Evolutionary conservation across 2,329 filamentous ascomycete genomes (phyloP).

Genomic region (Phialocephala sp.): DNA sequence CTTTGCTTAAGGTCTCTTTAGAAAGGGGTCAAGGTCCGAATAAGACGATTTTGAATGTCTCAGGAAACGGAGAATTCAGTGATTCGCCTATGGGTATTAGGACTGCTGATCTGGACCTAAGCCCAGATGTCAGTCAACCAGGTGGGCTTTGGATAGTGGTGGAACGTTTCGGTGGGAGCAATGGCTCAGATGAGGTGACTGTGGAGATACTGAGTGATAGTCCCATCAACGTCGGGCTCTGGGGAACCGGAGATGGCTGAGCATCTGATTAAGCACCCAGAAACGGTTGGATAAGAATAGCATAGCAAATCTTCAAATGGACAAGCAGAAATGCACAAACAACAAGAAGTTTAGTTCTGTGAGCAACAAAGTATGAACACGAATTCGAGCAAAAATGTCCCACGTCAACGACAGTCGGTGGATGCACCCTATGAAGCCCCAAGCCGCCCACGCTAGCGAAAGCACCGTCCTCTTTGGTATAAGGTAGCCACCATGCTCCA

Average conservation of each 20-base stretch:
- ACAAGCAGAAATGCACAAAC: background rate
- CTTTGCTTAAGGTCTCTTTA: constrained; percentile 71
- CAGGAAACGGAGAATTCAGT: constrained; percentile 75
- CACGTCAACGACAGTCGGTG: constrained; percentile 16
- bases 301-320: background rate
- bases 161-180: constrained; percentile 70
- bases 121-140: constrained; percentile 60
- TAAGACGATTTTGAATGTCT: constrained; percentile 66
- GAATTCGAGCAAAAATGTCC: constrained; percentile 11
- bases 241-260: constrained; percentile 41
- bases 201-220: constrained; percentile 54
- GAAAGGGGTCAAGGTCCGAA: constrained; percentile 76
- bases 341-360: background rate
- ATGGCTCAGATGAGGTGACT: constrained; percentile 54
- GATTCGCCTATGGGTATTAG: constrained; percentile 71
- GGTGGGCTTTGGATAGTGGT: constrained; percentile 80
- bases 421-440: constrained; percentile 12
- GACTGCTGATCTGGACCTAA: constrained; percentile 76
- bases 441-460: constrained; percentile 17
- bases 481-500: constrained; percentile 23
- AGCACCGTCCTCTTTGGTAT: constrained; percentile 28
- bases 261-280: too few species aligned
- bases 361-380: constrained; percentile 17
- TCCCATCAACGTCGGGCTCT: constrained; percentile 42
- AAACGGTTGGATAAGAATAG: background rate